Evolutionary conservation across 2,329 filamentous ascomycete species (phyloP), one percentile per base, ranked within the genome.

Genomic region (Nakataea oryzae): DNA sequence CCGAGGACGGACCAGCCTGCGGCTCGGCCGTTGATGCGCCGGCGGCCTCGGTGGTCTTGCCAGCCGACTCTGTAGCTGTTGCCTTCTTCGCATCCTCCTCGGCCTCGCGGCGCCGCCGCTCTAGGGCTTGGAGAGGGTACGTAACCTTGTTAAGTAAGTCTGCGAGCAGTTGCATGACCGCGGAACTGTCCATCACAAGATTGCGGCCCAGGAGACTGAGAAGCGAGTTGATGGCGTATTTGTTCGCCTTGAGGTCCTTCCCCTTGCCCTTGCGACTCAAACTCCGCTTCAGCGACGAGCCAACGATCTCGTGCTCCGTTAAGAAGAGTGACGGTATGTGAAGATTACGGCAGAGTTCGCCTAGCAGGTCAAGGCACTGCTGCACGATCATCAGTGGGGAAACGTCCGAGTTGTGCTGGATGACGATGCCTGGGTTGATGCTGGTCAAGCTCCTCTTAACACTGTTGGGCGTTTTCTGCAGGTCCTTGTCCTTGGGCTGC

Each of bases 381-480:
- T 97, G 93, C 11, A 97, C 92, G 61, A 99, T 91, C 78, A 97
- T 86, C 55, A 97, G 83, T 14, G 96, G 96, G 5, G 95, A 97
- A 55, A 96, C 89, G 70, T 97, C 95, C 6, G 90, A 90, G 72
- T 87, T 91, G 59, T 87, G 84, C 66, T 83, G 76, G 60, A 73
- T 75, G 69, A 73, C 71, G 68, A 76, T 70, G 69, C 77, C 68
- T 68, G 75, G 64, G 70, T 73, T 74, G 71, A 79, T 69, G 32
- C 84, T 82, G 12, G 89, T 88, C 62, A 87, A 76, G 27, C 32
- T 61, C 17, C 63, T 63, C 64, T 66, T 66, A 24, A 65, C 70
- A 47, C 85, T 84, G 13, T 90, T 90, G 62, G 88, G 77, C 58
- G 86, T 88, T 65, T 90, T 88, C 24, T 71, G 70, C 62, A 84